Conservation (phyloP, 2,329 filamentous ascomycete species). For the Venturia effusa region DNA sequence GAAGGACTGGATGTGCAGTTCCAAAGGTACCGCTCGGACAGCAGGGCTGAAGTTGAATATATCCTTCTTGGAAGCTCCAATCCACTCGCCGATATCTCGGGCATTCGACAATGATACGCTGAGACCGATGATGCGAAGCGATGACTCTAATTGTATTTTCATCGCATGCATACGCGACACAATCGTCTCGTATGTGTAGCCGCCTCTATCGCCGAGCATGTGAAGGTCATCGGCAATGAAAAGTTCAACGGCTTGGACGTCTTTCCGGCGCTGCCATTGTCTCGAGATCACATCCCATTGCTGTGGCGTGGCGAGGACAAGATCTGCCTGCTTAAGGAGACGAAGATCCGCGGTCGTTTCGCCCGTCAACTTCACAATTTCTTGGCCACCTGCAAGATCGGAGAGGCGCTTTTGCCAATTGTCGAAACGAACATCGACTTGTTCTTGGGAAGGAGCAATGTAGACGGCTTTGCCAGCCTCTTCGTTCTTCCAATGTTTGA, state of each 20-base stretch:
- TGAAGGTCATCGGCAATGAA: constrained; percentile 95
- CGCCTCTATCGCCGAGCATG: constrained; percentile 74
- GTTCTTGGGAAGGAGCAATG: constrained; percentile 86
- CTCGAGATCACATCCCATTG: constrained; percentile 96
- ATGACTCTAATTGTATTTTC: constrained; percentile 72
- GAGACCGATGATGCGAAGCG: constrained; percentile 77
- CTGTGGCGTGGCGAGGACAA: constrained; percentile 81
- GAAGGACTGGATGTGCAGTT: constrained; percentile 92
- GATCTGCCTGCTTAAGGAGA: constrained; percentile 73
- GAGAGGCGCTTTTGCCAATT: constrained; percentile 77
- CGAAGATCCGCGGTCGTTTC: constrained; percentile 87
- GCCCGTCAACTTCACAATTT: constrained; percentile 84
- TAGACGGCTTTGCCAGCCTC: constrained; percentile 65
- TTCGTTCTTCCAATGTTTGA: constrained; percentile 73
- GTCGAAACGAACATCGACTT: constrained; percentile 69
- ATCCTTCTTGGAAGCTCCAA: constrained; percentile 93
- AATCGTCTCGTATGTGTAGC: constrained; percentile 89
- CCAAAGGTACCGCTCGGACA: constrained; percentile 76
- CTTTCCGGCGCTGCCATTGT: constrained; percentile 94
- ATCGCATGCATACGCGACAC: constrained; percentile 99
- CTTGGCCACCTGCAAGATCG: constrained; percentile 68
- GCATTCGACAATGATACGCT: constrained; percentile 90
- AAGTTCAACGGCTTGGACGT: constrained; percentile 78
- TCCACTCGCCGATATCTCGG: constrained; percentile 92
- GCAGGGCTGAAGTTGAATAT: constrained; percentile 98